Conservation (phyloP, 495 filamentous ascomycete species). For the Halenospora varia region DNA sequence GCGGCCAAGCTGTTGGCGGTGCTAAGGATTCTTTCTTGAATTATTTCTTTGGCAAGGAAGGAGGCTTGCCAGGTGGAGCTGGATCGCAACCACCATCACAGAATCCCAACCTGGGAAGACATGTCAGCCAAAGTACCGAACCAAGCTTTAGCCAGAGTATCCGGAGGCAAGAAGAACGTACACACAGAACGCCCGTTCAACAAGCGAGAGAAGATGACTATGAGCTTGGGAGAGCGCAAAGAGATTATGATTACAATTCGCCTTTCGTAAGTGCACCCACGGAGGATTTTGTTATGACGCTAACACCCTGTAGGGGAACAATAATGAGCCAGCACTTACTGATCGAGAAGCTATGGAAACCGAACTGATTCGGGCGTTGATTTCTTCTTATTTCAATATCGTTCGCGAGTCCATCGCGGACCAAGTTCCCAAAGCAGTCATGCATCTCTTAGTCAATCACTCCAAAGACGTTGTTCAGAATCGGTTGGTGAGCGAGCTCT, state of each 20-base stretch:
- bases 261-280: conserved; percentile 51
- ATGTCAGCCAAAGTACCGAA: conserved; percentile 70
- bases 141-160: conserved; percentile 81
- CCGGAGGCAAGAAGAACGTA: conserved; percentile 64
- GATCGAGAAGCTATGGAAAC: conserved; percentile 96
- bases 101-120: conserved; percentile 44
- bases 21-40: conserved; percentile 88
- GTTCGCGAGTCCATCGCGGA: conserved; percentile 96
- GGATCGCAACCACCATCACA: conserved; percentile 29
- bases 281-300: conserved; percentile 9
- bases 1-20: conserved; percentile 41
- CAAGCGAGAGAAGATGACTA: conserved; percentile 31
- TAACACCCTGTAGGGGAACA: conserved; percentile 38
- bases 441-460: conserved; percentile 97
- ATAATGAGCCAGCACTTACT: conserved; percentile 77
- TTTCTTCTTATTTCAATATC: conserved; percentile 97
- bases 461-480: conserved; percentile 98
- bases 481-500: conserved; percentile 89
- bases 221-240: conserved; percentile 23
- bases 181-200: conserved; percentile 35
- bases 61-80: conserved; percentile 49
- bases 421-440: conserved; percentile 96
- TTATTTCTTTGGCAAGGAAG: conserved; percentile 98
- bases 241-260: conserved; percentile 46
- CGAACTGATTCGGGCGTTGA: conserved; percentile 91